Conservation (phyloP, 2,329 filamentous ascomycete genomes). For the Cadophora gregata region DNA sequence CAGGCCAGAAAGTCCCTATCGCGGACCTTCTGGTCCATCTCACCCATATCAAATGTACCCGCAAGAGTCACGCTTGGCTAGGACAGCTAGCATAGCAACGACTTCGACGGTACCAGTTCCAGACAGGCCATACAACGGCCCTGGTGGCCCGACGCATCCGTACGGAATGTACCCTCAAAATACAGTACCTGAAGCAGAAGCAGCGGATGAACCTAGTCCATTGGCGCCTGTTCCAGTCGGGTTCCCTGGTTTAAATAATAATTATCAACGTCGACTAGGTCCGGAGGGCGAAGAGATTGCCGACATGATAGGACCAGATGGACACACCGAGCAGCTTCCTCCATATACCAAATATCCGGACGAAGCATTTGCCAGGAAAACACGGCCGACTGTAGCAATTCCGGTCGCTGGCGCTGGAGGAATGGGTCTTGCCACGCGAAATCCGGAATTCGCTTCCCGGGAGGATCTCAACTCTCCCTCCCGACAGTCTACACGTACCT, state of each 20-base stretch:
- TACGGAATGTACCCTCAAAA: conserved; percentile 88
- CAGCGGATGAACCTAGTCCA: conserved; percentile 45
- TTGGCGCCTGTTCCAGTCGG: conserved; percentile 67
- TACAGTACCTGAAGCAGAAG: conserved; percentile 64
- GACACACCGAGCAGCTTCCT: conserved; percentile 88
- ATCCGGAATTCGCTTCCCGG: conserved; percentile 66
- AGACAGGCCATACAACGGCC: conserved; percentile 63
- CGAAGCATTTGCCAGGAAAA: conserved; percentile 66
- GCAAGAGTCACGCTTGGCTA: conserved; percentile 66
- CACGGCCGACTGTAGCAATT: conserved; percentile 43
- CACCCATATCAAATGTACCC: conserved; percentile 89
- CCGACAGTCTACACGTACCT: conserved; percentile 58
- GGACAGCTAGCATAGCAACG: conserved; percentile 71
- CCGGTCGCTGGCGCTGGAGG: conserved; percentile 59
- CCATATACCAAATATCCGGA: conserved; percentile 92
- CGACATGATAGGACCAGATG: conserved; percentile 85
- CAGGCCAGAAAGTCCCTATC: conserved; percentile 59
- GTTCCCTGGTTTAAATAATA: conserved; percentile 68
- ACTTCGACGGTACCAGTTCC: conserved; percentile 69
- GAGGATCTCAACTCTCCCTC: conserved; percentile 59
- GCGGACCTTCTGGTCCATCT: conserved; percentile 69
- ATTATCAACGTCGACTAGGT: conserved; percentile 75
- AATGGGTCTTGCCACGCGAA: conserved; percentile 63
- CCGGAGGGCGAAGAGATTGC: conserved; percentile 86
- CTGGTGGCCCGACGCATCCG: conserved; percentile 77